A percentile compares a stretch with the other conserved stretches of the same genome.
These are phyloP conservation scores for Oryza rufipogon DNA, from an alignment of 176 grass and related monocot species.

Conservation along the genomic window DNA sequence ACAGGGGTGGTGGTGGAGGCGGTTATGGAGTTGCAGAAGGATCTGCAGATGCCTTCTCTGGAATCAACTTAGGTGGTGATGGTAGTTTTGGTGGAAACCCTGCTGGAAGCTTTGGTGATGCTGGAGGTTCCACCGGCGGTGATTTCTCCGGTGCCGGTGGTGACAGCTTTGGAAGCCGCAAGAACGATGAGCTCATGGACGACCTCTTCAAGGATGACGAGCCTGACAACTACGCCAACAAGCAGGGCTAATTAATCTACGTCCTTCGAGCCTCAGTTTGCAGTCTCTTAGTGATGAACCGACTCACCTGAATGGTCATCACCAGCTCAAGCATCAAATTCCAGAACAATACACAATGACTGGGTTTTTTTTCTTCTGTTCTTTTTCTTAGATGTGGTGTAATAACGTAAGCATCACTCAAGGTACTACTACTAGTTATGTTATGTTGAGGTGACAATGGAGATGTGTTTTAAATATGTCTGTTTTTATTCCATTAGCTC, in stretches of 20 bases:
- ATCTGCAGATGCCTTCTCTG: slow-evolving; percentile 2
- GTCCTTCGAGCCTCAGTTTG: not conserved
- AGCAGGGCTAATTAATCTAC: slow-evolving; percentile 39
- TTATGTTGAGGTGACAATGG: not conserved
- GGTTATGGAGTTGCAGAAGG: slow-evolving; percentile 23
- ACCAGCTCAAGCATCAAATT: slow-evolving; percentile 11
- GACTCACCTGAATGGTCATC: not conserved
- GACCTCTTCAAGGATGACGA: slow-evolving; percentile 42
- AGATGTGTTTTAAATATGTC: not conserved
- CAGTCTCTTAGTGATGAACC: not conserved
- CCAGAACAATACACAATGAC: not conserved
- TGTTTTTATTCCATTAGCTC: not conserved
- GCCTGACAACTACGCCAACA: slow-evolving; percentile 33
- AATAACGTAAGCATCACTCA: slow-evolving; percentile 31
- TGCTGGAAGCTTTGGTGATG: not conserved
- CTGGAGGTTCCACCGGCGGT: not conserved
- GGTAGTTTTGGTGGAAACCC: slow-evolving; percentile 27
- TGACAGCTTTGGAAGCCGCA: slow-evolving; percentile 7
- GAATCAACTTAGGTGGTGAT: slow-evolving; percentile 20
- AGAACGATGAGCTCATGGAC: slow-evolving; percentile 30
- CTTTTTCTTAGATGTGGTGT: not conserved
- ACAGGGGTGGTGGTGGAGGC: not conserved
- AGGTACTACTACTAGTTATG: not conserved
- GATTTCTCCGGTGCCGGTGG: slow-evolving; percentile 28
- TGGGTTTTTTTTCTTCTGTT: not conserved